These are phyloP conservation scores for Sphagnum fallax DNA, from an alignment of 228 moss, liverwort and hornwort genomes.

Conservation along the genomic window DNA sequence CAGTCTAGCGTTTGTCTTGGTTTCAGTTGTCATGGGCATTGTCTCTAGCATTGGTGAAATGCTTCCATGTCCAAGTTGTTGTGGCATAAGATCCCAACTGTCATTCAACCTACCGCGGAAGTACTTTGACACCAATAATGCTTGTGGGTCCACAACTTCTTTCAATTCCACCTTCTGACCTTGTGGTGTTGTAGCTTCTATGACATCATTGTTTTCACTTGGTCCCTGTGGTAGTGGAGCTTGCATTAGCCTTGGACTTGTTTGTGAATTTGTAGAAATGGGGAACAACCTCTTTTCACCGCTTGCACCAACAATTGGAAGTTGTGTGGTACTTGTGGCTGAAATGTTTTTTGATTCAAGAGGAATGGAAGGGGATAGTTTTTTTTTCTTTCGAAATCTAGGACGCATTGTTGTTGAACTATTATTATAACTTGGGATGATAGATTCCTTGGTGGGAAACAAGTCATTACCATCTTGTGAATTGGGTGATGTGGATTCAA, in stretches of 20 bases:
- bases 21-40: conserved; percentile 1
- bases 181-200: not conserved
- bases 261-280: no score
- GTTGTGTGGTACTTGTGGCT: conserved; percentile 29
- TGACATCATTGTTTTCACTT: not conserved
- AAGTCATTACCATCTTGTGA: conserved; percentile 28
- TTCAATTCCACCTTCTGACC: not conserved
- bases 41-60: conserved; percentile 4
- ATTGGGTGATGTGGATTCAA: conserved; percentile 6
- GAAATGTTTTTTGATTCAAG: conserved; percentile 26
- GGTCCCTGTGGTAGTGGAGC: not conserved
- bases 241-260: not conserved
- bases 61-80: conserved; percentile 9
- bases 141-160: conserved; percentile 1
- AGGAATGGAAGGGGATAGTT: conserved; percentile 12
- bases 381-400: conserved; percentile 37
- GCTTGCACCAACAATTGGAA: not conserved
- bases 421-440: conserved; percentile 6
- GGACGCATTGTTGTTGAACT: conserved; percentile 11
- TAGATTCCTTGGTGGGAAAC: conserved; percentile 11
- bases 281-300: no score
- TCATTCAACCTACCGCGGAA: conserved; percentile 1
- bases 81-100: conserved; percentile 12
- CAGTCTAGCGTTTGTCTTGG: not conserved
- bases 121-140: conserved; percentile 3